Evolutionary conservation across 192 early-diverging fungal species (phyloP).

Genomic region (Entomortierella lignicola): DNA sequence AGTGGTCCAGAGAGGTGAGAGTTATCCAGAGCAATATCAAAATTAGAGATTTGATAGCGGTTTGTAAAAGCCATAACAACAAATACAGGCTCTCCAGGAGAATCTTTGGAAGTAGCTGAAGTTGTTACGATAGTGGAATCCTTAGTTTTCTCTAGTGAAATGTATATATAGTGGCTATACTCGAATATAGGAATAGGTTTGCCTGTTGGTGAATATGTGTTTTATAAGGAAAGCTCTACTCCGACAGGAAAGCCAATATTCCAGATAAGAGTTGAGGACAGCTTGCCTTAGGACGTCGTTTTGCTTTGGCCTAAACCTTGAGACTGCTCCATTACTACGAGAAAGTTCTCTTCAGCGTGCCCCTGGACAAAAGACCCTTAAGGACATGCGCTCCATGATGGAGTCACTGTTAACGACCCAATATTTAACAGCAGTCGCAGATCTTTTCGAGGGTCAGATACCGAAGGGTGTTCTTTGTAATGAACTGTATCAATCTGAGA

Average conservation of each 20-base stretch:
- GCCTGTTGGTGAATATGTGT: neutral
- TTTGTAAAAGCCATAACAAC: slow-evolving; percentile 37
- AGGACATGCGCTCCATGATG: slow-evolving; percentile 6
- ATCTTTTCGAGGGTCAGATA: neutral
- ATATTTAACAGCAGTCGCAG: slow-evolving; percentile 9
- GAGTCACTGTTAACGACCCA: slow-evolving; percentile 27
- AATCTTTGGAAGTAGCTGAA: neutral
- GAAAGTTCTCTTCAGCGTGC: neutral
- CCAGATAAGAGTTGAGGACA: slow-evolving; percentile 28
- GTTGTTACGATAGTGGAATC: neutral
- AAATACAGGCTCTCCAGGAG: slow-evolving; percentile 3
- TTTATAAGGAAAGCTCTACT: neutral
- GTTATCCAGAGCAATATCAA: slow-evolving; percentile 13
- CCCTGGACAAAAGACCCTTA: slow-evolving; percentile 22
- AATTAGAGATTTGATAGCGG: slow-evolving; percentile 17
- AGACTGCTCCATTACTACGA: neutral
- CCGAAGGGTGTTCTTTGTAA: slow-evolving; percentile 3
- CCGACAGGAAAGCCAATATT: slow-evolving; percentile 23
- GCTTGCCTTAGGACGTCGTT: neutral
- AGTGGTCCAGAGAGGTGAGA: neutral
- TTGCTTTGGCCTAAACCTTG: slow-evolving; percentile 2
- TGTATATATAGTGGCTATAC: slow-evolving; percentile 36
- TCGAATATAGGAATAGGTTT: slow-evolving; percentile 3
- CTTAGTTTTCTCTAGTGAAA: slow-evolving; percentile 6
- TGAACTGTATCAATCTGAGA: slow-evolving; percentile 31